Base-by-base conservation (phyloP, 352 stramenopile genomes). In the Thalassiosira livingstoniorum region DNA sequence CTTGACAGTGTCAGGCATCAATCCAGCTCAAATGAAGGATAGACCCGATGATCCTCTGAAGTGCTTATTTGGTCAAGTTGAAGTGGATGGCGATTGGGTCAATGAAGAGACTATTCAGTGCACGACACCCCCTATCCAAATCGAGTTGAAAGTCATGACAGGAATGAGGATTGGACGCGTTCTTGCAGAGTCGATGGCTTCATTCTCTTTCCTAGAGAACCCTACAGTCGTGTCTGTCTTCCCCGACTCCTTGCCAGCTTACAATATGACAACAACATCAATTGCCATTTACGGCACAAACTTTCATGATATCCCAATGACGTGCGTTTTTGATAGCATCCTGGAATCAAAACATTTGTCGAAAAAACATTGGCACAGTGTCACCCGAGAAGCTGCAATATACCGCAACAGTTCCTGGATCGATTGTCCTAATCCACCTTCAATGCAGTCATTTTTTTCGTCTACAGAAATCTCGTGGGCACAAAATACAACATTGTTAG, bases 381-480 rank as follows among this genome's bases (percentile, higher is more conserved):
- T 55, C 4, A 18, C 67, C 2, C n/a, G 13, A 35, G 31, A 67
- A 23, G 57, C 57, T 47, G 75, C 75, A 25, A 72, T 77, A 35
- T 61, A 72, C 25, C 43, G 61, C 53, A 83, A 77, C 35, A 65
- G 43, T 34, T 73, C 34, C 37, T 66, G 57, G 29, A 72, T 83
- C 23, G 23, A 83, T 35, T 83, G 75, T 53, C 75, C 66, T 10
- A 25, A 65, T n/a, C 39, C 55, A 27, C 57, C 75, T 25, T 57
- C 54, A 25, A 29, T 83, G 27, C 5, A 83, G 54, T 43, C 29
- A 18, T 83, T 77, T 23, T 83, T 83, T 51, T 77, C 75, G 0
- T 15, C 10, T 0, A 35, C 32, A 7, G 57, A 83, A 29, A n/a
- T 61, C 10, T 31, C 25, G 27, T 83, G 75, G 75, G 63, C 57